phyloP scores from a whole-genome alignment of 345 rosid species.

The Anastatica hierochuntica region DNA sequence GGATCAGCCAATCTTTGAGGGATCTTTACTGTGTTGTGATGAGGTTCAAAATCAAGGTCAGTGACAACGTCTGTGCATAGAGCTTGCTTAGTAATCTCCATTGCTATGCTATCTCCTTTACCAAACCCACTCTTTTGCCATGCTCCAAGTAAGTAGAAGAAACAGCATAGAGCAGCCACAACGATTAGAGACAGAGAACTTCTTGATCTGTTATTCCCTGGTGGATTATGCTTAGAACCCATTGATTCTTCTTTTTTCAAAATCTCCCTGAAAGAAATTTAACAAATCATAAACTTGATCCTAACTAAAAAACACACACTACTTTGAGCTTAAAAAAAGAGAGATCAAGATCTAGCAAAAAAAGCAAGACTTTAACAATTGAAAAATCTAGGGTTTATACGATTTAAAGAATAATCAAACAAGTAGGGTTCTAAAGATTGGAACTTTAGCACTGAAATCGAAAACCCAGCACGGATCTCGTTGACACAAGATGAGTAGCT shows the following conservation, averaged over 20 bases:
- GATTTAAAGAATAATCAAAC: not conserved
- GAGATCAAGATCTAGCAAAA: too few relatives aligned
- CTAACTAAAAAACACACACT: too few relatives aligned
- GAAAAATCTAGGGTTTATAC: conserved; percentile 10
- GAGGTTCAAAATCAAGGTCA: conserved; percentile 74
- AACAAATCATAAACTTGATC: conserved; percentile 2
- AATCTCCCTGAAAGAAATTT: conserved; percentile 15
- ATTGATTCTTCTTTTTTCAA: conserved; percentile 27
- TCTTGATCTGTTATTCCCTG: not conserved
- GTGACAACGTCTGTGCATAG: conserved; percentile 42
- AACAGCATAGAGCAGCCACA: conserved; percentile 73
- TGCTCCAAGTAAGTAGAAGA: conserved; percentile 87
- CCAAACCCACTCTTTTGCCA: conserved; percentile 99
- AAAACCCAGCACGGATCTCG: conserved; percentile 15
- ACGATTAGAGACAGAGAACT: conserved; percentile 19
- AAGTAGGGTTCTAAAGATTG: not conserved
- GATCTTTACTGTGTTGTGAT: conserved; percentile 47
- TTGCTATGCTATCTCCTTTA: conserved; percentile 92
- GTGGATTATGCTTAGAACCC: conserved; percentile 48
- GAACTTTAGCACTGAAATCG: conserved; percentile 2
- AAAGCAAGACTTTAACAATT: too few relatives aligned
- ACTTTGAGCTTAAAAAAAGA: too few relatives aligned
- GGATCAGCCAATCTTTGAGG: not conserved
- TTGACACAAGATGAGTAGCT: not conserved
- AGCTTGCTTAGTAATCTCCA: conserved; percentile 43